Evolutionary conservation across 345 rosid genomes (phyloP).

Genomic region (Hibiscus mutabilis): DNA sequence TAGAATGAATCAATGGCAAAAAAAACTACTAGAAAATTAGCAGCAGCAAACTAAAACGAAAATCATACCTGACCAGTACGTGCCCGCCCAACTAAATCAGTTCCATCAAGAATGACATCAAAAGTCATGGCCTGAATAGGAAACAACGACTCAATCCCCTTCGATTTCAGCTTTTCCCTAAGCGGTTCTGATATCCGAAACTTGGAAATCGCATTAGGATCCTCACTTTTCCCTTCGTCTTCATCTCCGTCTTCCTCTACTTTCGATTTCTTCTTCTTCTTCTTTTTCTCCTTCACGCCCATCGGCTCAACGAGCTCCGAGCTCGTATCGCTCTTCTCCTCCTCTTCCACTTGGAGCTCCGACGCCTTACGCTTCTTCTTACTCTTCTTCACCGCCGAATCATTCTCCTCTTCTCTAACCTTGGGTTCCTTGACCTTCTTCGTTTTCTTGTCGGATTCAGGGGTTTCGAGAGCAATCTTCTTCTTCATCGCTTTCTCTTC

Average conservation of each 20-base stretch:
- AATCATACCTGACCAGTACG: not conserved
- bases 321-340: conserved; percentile 58
- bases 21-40: too few relatives aligned
- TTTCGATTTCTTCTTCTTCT: conserved; percentile 46
- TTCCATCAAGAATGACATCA: conserved; percentile 60
- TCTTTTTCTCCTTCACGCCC: conserved; percentile 20
- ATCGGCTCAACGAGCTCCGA: conserved; percentile 60
- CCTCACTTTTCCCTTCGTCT: conserved; percentile 38
- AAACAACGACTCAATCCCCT: conserved; percentile 72
- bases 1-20: too few relatives aligned
- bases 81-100: conserved; percentile 74
- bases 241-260: conserved; percentile 34
- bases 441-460: conserved; percentile 35
- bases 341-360: conserved; percentile 34
- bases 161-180: conserved; percentile 57
- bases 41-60: too few relatives aligned
- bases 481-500: conserved; percentile 67
- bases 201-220: conserved; percentile 60
- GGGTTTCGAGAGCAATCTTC: conserved; percentile 34
- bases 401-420: conserved; percentile 22
- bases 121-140: conserved; percentile 93
- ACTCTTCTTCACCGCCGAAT: conserved; percentile 35
- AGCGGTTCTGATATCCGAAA: conserved; percentile 66
- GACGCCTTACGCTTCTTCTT: conserved; percentile 57
- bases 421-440: conserved; percentile 32